Base-by-base conservation (phyloP, 139 green algal species). In the Chlamydomonas eustigma region DNA sequence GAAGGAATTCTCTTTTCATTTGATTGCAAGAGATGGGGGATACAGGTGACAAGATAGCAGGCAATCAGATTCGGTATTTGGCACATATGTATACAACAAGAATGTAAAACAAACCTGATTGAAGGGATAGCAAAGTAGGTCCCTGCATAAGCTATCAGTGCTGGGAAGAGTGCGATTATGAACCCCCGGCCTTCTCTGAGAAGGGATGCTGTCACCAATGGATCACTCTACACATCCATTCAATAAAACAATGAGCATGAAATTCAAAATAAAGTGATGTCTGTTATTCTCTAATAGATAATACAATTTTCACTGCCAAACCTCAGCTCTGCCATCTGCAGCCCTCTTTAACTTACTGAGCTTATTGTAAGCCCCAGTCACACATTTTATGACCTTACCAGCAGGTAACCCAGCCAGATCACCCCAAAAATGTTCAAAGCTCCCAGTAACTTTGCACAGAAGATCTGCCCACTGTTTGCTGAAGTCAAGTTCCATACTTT, bases 371-470 rank as follows among this genome's bases (percentile, higher is more conserved):
- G 63, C 5, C 6, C 25, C n/a, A 22, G n/a, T n/a, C n/a, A 70
- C 6, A 31, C 25, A 12, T 18, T 73, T 73, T 74, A n/a, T 0
- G 84, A 86, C 58, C 86, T 77, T 1, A 34, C 35, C 37, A 95
- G 81, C 71, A 89, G 39, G 2, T 35, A 33, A 18, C 38, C 37
- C 32, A 98, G 84, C 0, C 83, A 67, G 3, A 84, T 66, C n/a
- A 98, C 92, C 2, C 94, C 94, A n/a, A 94, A 76, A 8, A 97
- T 75, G 82, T 98, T 98, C 37, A 89, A 75, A 0, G 83, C 71
- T 1, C 93, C 94, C 64, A 98, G 83, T 2, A 64, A 68, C 4
- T 86, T 65, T 2, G 85, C 83, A 6, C 81, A 76, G 4, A 78
- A 28, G 39, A 86, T 36, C 85, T 97, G 91, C 0, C 78, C 82